Percentiles rank a stretch among this genome's conserved stretches.
phyloP scores from a whole-genome alignment of 2,329 filamentous ascomycete genomes.

The Xylaria sp. region DNA sequence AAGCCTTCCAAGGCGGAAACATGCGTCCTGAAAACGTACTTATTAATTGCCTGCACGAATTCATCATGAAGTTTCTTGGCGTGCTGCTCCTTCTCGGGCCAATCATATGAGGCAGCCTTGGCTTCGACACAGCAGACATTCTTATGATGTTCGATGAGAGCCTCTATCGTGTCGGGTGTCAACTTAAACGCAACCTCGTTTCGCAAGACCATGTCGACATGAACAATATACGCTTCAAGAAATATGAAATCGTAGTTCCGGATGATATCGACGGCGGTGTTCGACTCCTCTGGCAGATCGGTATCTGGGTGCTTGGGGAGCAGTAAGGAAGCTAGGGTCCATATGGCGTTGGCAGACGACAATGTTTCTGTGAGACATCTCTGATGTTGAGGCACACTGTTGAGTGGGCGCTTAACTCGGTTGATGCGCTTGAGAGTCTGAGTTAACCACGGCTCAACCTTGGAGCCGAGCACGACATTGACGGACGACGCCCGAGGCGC shows the following conservation, averaged over 20 bases:
- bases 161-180: constrained; percentile 91
- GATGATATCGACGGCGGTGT: constrained; percentile 85
- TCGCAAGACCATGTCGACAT: constrained; percentile 98
- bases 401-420: constrained; percentile 94
- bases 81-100: constrained; percentile 96
- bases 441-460: constrained; percentile 96
- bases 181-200: constrained; percentile 99
- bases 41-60: constrained; percentile 96
- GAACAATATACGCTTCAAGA: constrained; percentile 96
- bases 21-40: constrained; percentile 92
- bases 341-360: constrained; percentile 89
- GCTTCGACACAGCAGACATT: constrained; percentile 92
- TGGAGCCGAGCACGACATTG: constrained; percentile 92
- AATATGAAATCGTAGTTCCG: constrained; percentile 95
- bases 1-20: constrained; percentile 91
- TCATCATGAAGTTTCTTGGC: constrained; percentile 98
- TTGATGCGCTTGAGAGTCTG: constrained; percentile 97
- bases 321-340: constrained; percentile 94
- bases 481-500: constrained; percentile 89
- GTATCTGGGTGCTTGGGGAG: constrained; percentile 87
- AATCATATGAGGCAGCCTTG: constrained; percentile 89
- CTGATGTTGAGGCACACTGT: constrained; percentile 95
- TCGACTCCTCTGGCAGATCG: constrained; percentile 82
- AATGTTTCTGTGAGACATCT: constrained; percentile 95
- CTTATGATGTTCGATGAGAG: constrained; percentile 94